Percentiles rank a stretch among this genome's conserved stretches.
phyloP scores from a whole-genome alignment of 805 yeast species.

The Lipomyces chichibuensis region DNA sequence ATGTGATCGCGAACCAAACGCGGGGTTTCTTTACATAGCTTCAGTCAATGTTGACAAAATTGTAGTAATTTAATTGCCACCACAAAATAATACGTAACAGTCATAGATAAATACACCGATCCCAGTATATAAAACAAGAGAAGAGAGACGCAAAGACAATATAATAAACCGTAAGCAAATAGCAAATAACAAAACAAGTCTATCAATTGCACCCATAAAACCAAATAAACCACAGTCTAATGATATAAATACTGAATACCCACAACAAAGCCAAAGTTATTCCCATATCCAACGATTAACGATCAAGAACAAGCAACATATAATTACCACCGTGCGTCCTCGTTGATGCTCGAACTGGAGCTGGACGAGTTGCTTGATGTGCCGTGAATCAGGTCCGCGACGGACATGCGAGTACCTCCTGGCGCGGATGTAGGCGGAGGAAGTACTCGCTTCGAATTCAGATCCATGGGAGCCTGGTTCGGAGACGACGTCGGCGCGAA shows the following conservation, averaged over 20 bases:
- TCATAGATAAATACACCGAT: background rate
- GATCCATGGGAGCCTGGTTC: background rate
- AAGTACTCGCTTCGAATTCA: constrained; percentile 1
- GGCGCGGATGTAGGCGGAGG: constrained; percentile 29
- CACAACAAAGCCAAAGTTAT: background rate
- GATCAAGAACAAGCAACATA: background rate
- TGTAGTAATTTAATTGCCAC: background rate
- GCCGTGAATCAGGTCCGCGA: constrained; percentile 33
- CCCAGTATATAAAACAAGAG: background rate
- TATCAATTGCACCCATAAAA: background rate
- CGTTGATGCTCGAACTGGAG: background rate
- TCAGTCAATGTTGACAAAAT: too few species aligned
- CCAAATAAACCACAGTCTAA: background rate
- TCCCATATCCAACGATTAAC: background rate
- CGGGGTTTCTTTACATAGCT: too few species aligned
- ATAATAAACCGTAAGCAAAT: background rate
- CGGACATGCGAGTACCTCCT: constrained; percentile 25
- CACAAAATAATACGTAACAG: background rate
- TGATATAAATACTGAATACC: background rate
- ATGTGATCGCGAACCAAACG: too few species aligned
- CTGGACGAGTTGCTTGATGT: background rate
- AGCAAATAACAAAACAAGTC: background rate
- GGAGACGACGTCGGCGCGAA: constrained; percentile 14
- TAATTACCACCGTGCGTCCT: background rate
- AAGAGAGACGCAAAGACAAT: background rate